Percentiles rank a stretch among this genome's conserved stretches.
phyloP scores from a whole-genome alignment of 169 alveolate genomes.

The Eimeria falciformis region DNA sequence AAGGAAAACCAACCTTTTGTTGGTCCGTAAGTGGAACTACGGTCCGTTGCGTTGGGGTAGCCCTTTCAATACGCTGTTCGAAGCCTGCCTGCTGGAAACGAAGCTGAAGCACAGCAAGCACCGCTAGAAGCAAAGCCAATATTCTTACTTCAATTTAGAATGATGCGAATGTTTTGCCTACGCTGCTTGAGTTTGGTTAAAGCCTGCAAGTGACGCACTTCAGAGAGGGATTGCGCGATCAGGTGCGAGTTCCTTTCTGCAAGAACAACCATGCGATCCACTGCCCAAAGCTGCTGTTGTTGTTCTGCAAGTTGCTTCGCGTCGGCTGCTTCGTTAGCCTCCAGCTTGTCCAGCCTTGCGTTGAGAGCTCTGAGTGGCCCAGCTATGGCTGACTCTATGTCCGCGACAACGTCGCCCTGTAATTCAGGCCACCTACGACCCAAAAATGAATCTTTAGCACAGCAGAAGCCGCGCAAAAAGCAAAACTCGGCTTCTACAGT shows the following conservation, averaged over 20 bases:
- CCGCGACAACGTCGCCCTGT: slow-evolving; percentile 66
- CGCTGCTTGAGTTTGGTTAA: too few relatives aligned
- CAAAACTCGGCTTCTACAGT: too few relatives aligned
- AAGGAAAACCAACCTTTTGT: too few relatives aligned
- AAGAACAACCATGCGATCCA: slow-evolving; percentile 54
- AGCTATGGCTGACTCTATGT: slow-evolving; percentile 57
- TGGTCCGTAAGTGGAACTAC: too few relatives aligned
- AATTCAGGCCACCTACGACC: not conserved
- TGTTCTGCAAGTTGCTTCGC: slow-evolving; percentile 59
- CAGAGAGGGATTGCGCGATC: slow-evolving; percentile 46
- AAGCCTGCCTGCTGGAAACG: slow-evolving; percentile 57
- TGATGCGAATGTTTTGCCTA: too few relatives aligned
- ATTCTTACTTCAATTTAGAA: not conserved
- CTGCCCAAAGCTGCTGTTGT: slow-evolving; percentile 32
- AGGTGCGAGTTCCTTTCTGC: slow-evolving; percentile 63
- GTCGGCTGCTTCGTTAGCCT: slow-evolving; percentile 47
- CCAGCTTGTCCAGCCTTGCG: not conserved
- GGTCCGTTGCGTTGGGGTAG: too few relatives aligned
- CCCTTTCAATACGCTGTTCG: slow-evolving; percentile 50
- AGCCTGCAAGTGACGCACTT: slow-evolving; percentile 1
- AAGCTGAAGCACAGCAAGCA: slow-evolving; percentile 29
- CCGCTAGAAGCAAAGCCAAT: not conserved
- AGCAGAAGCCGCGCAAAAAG: too few relatives aligned
- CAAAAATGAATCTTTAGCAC: too few relatives aligned
- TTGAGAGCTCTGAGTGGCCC: slow-evolving; percentile 40